These are phyloP conservation scores for Ramalina intermedia DNA, from an alignment of 495 filamentous ascomycete genomes.

Conservation along the genomic window DNA sequence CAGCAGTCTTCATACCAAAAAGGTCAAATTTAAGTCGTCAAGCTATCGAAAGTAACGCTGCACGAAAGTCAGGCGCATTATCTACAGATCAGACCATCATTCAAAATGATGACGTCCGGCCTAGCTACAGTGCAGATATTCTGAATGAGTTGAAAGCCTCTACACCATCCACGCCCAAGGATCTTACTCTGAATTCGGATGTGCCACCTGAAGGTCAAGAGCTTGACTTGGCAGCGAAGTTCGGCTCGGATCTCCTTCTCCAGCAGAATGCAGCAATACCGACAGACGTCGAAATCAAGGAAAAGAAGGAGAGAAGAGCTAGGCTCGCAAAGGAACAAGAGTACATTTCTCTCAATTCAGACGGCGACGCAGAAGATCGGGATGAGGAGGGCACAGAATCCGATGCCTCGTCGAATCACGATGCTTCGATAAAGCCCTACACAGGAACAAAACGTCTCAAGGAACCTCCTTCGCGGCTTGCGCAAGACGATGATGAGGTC, in stretches of 20 bases:
- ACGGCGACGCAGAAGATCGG: conserved; percentile 28
- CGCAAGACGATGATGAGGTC: conserved; percentile 83
- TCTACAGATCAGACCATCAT: conserved; percentile 33
- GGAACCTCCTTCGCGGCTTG: conserved; percentile 49
- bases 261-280: conserved; percentile 41
- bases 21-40: conserved; percentile 54
- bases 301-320: conserved; percentile 80
- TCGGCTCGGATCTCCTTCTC: conserved; percentile 30
- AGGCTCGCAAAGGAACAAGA: conserved; percentile 66
- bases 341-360: conserved; percentile 56
- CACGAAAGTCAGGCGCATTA: conserved; percentile 35
- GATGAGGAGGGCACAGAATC: conserved; percentile 33
- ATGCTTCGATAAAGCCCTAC: conserved; percentile 28
- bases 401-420: conserved; percentile 17
- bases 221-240: conserved; percentile 55
- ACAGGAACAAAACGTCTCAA: conserved; percentile 29
- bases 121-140: conserved; percentile 75
- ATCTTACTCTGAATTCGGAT: conserved; percentile 26
- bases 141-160: conserved; percentile 70
- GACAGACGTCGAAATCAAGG: conserved; percentile 74
- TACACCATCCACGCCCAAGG: conserved; percentile 64
- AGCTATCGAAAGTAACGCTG: conserved; percentile 56
- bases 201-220: conserved; percentile 38
- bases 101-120: conserved; percentile 49
- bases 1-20: conserved; percentile 51